Conservation (phyloP, 225 moss, liverwort and hornwort species). For the Pleurozium schreberi region DNA sequence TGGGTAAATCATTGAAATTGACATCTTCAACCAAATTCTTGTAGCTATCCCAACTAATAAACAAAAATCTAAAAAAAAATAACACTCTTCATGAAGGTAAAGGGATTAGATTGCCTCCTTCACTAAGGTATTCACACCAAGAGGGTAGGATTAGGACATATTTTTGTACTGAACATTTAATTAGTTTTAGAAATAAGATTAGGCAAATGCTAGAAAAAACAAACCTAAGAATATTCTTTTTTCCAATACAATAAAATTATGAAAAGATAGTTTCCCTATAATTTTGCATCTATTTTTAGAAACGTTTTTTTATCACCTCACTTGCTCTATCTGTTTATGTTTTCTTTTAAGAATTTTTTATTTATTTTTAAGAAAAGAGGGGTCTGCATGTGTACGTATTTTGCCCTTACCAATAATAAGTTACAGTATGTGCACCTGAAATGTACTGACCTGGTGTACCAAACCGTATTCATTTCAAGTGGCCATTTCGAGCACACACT, state of each 20-base stretch:
- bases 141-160: not conserved
- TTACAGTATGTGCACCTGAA: not conserved
- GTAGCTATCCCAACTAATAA: not conserved
- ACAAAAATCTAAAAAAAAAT: rapidly evolving
- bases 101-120: not conserved
- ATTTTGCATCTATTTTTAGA: not conserved
- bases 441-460: not conserved
- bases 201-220: not conserved
- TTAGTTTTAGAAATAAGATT: not conserved
- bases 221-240: not conserved
- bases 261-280: not conserved
- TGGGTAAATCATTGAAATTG: not conserved
- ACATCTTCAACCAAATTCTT: not conserved
- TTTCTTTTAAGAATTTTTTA: too few relatives aligned
- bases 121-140: too few relatives aligned
- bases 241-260: too few relatives aligned
- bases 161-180: not conserved
- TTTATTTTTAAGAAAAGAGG: too few relatives aligned
- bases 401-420: not conserved
- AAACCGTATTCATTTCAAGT: not conserved
- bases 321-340: too few relatives aligned
- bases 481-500: not conserved
- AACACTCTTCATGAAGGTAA: rapidly evolving
- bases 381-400: too few relatives aligned
- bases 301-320: not conserved